These are phyloP conservation scores for Claviceps africana DNA, from an alignment of 2,329 filamentous ascomycete genomes.

Conservation along the genomic window DNA sequence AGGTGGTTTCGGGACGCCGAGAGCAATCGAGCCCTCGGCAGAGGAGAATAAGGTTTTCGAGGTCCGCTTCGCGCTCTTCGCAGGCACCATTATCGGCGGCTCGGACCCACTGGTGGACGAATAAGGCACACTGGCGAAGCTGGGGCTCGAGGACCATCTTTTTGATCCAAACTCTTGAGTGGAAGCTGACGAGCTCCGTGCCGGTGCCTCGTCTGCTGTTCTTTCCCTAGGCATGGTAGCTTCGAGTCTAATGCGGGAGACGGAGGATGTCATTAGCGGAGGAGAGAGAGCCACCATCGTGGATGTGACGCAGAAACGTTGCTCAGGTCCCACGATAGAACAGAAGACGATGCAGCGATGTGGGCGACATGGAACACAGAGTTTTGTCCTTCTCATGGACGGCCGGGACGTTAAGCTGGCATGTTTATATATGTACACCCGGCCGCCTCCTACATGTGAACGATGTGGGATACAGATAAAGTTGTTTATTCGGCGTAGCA, in stretches of 20 bases:
- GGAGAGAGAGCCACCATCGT: background rate
- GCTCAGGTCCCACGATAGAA: background rate
- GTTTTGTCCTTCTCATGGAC: background rate
- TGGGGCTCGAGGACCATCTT: background rate
- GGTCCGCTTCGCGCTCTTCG: background rate
- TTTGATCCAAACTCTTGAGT: background rate
- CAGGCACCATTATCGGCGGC: background rate
- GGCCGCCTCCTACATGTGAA: background rate
- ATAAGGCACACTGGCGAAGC: background rate
- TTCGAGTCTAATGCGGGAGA: background rate
- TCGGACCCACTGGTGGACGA: background rate
- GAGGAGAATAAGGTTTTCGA: background rate
- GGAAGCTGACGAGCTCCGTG: background rate
- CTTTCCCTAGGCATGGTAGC: background rate
- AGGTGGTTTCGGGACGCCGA: background rate
- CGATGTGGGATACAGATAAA: background rate
- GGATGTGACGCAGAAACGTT: background rate
- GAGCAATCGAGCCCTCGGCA: background rate
- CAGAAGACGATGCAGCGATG: background rate
- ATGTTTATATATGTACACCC: background rate
- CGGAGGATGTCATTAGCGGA: background rate
- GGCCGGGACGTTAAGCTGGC: too few species aligned
- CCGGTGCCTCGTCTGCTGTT: background rate
- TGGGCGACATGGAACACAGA: background rate
- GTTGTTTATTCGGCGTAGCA: background rate